Base-by-base conservation (phyloP, 441 rosid genomes). In the Populus tomentosa region DNA sequence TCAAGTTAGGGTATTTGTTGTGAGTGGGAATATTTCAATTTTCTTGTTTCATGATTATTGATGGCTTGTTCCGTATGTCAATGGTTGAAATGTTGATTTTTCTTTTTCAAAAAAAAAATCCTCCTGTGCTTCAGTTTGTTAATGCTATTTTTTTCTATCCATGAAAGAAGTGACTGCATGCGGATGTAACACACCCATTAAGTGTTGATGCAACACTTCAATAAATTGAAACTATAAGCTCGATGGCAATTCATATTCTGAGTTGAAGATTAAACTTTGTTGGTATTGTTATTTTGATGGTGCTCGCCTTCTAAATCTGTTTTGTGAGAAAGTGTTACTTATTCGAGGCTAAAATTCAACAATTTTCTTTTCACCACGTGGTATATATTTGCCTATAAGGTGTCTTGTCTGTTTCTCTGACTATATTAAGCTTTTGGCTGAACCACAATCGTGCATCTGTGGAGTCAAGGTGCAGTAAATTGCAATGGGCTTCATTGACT, bases 1-100 rank as follows among this genome's bases (percentile, higher is more conserved):
- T n/a, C 16, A 20, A 10, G 10, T 70, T 71, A 70, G 79, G 75
- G 66, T 77, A 61, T 71, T 77, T 38, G 16, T 23, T 6, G 46
- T 10, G 14, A 24, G 20, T 42, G 33, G 10, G 32, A 64, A 40
- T 76, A 61, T 61, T 21, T 61, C 64, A 9, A 61, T 4, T 21
- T 61, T 21, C 64, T 61, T 61, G 64, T 61, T 61, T 61, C 10
- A 21, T 61, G 64, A 61, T 21, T 21, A 7, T 61, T 61, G 26
- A 4, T 61, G 26, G 64, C 26, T 8, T 61, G 64, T 42, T 42
- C 53, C 5, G 53, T 42, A 42, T 61, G 24, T 61, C 64, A 21
- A 21, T 61, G 64, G 11, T 61, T 9, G 64, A 61, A 21, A 61
- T n/a, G 24, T 61, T 61, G 64, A 61, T 0, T 61, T 61, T 61